Evolutionary conservation across 345 rosid species (phyloP), one percentile per base, ranked within the genome.

Genomic region (Brassica juncea): DNA sequence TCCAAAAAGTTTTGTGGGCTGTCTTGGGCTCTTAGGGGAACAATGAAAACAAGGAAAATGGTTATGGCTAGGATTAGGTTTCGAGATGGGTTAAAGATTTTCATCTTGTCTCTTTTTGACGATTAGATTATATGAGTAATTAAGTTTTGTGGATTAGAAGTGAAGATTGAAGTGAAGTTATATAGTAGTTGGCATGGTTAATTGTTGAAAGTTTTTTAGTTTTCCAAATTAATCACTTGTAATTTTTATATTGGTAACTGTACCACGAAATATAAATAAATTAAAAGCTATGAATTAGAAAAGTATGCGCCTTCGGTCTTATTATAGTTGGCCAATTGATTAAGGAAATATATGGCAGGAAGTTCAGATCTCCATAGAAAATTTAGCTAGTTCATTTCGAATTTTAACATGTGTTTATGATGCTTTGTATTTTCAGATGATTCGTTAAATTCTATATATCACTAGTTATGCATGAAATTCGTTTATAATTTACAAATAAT

Each of bases 1-100:
- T 66, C 28, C 71, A 88, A 31, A 30, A 75, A 86, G 81, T 88
- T 87, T 70, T 78, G 86, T 2, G 58, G 82, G 0, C 81, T 66
- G 82, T 87, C 72, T 65, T 87, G 91, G 27, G 89, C 80, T 25
- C 35, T 55, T n/a, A 75, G 15, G 49, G 39, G 55, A 75, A 31
- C 68, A n/a, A 71, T 21, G 7, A 70, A 60, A 30, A 32, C 66
- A 3, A 80, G 39, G 71, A 80, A 32, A 35, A 74, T 3, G 42
- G 67, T 54, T 70, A 52, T 70, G 59, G 62, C 72, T 4, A 80
- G 19, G 62, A 74, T 63, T 54, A 80, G 66, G 71, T 0, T 68
- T 23, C 16, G 78, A 60, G 69, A 30, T 72, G 21, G 37, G 49
- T 61, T 74, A 12, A 74, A 63, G 8, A 21, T 37, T 27, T 52